A percentile compares a stretch with the other conserved stretches of the same genome.
Conservation (phyloP, 148 eudicot species). For the Pharnaceum exiguum region DNA sequence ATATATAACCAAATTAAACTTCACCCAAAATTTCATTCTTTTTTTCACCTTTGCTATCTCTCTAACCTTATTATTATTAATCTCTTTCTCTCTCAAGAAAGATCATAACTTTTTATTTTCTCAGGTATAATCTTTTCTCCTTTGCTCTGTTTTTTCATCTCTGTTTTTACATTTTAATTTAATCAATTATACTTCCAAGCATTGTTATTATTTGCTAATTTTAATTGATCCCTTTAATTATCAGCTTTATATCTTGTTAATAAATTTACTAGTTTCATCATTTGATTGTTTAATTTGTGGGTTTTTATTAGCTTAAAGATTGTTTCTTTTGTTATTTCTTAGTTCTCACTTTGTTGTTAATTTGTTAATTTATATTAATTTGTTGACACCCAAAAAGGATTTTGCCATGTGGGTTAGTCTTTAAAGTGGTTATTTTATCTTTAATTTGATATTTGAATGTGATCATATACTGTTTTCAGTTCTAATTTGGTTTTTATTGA, state of each 20-base stretch:
- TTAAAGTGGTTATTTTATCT: constrained; percentile 5
- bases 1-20: no score
- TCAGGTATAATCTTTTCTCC: constrained; percentile 23
- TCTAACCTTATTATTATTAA: neutral
- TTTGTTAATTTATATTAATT: neutral
- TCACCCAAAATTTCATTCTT: constrained; percentile 10
- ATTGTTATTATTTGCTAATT: constrained; percentile 3
- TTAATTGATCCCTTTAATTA: constrained; percentile 12
- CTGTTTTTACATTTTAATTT: neutral
- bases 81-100: neutral
- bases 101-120: no score
- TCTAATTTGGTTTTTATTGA: neutral
- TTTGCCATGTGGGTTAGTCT: constrained; percentile 7
- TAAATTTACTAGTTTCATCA: neutral
- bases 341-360: constrained; percentile 15
- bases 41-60: neutral
- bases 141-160: constrained; percentile 11
- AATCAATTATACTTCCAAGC: neutral
- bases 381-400: neutral
- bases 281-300: neutral
- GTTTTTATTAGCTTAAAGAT: constrained; percentile 11
- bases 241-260: constrained; percentile 7
- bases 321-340: neutral
- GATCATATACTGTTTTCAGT: constrained; percentile 3
- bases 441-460: constrained; percentile 4